Conservation (phyloP, 192 early-diverging fungal species). For the Coemansia pectinata region DNA sequence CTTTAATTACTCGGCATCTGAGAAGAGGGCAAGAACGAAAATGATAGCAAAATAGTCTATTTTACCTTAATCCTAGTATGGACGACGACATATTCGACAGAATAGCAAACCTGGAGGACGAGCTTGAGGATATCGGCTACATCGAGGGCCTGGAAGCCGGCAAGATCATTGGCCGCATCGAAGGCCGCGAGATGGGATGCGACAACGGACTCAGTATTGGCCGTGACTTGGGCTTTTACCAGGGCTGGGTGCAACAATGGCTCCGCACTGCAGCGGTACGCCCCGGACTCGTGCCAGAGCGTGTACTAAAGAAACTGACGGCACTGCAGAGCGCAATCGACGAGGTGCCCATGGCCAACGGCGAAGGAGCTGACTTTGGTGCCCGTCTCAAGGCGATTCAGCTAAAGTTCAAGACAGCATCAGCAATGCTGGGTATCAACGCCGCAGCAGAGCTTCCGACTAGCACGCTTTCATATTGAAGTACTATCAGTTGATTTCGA, state of each 20-base stretch:
- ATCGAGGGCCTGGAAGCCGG: slow-evolving; percentile 32
- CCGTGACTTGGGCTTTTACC: slow-evolving; percentile 52
- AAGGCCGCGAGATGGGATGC: slow-evolving; percentile 50
- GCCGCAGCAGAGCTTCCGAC: slow-evolving; percentile 30
- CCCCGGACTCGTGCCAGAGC: slow-evolving; percentile 30
- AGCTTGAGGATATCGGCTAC: slow-evolving; percentile 37
- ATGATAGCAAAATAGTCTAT: neutral
- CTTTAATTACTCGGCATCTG: neutral
- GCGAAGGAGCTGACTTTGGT: slow-evolving; percentile 39
- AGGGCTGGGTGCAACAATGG: slow-evolving; percentile 51
- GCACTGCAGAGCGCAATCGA: slow-evolving; percentile 27
- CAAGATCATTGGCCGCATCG: slow-evolving; percentile 19
- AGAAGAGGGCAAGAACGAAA: too few relatives aligned
- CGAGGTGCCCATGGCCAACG: slow-evolving; percentile 21
- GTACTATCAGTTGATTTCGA: neutral
- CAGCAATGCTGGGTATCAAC: slow-evolving; percentile 42
- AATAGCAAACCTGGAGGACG: neutral
- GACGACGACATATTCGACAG: slow-evolving; percentile 4
- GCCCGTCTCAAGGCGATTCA: slow-evolving; percentile 34
- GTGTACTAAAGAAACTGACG: slow-evolving; percentile 32
- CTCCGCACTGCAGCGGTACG: slow-evolving; percentile 17
- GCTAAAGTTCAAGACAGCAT: slow-evolving; percentile 42
- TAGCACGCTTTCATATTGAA: slow-evolving; percentile 32
- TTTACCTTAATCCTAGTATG: neutral
- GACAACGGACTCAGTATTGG: slow-evolving; percentile 44